These are phyloP conservation scores for Calonectria naviculata DNA, from an alignment of 2,329 filamentous ascomycete species.

Conservation along the genomic window DNA sequence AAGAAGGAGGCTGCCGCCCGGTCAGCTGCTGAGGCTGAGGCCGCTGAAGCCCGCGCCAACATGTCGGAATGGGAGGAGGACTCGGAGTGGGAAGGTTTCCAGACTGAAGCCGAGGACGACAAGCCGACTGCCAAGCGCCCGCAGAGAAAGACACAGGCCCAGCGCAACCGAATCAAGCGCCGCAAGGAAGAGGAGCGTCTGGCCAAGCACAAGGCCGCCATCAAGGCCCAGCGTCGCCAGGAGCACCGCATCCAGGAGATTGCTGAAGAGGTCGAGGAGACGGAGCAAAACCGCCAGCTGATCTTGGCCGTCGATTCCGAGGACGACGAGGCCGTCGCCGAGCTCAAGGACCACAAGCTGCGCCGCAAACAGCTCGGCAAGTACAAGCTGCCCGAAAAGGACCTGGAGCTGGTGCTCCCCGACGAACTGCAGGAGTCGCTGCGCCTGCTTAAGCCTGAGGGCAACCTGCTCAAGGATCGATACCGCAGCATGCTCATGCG, in stretches of 20 bases:
- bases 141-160: slow-evolving; percentile 84
- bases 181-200: slow-evolving; percentile 88
- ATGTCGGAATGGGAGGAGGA: slow-evolving; percentile 84
- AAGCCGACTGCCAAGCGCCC: slow-evolving; percentile 75
- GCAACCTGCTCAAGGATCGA: slow-evolving; percentile 92
- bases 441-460: slow-evolving; percentile 88
- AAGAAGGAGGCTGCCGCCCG: slow-evolving; percentile 74
- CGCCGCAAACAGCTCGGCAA: slow-evolving; percentile 81
- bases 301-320: slow-evolving; percentile 52
- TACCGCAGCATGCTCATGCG: slow-evolving; percentile 90
- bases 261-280: slow-evolving; percentile 69
- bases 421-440: slow-evolving; percentile 87
- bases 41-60: slow-evolving; percentile 74
- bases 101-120: slow-evolving; percentile 81
- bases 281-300: slow-evolving; percentile 62
- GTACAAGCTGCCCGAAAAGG: slow-evolving; percentile 78
- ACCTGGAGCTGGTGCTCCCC: slow-evolving; percentile 83
- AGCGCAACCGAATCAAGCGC: slow-evolving; percentile 89
- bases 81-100: slow-evolving; percentile 89
- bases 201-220: slow-evolving; percentile 79
- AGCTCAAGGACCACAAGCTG: slow-evolving; percentile 72
- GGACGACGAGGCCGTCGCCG: slow-evolving; percentile 55
- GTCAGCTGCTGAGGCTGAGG: slow-evolving; percentile 80
- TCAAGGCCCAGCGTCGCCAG: slow-evolving; percentile 80
- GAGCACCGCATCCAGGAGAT: slow-evolving; percentile 78